Evolutionary conservation across 176 grass and related monocot species (phyloP).

Genomic region (Neostapfia colusana): DNA sequence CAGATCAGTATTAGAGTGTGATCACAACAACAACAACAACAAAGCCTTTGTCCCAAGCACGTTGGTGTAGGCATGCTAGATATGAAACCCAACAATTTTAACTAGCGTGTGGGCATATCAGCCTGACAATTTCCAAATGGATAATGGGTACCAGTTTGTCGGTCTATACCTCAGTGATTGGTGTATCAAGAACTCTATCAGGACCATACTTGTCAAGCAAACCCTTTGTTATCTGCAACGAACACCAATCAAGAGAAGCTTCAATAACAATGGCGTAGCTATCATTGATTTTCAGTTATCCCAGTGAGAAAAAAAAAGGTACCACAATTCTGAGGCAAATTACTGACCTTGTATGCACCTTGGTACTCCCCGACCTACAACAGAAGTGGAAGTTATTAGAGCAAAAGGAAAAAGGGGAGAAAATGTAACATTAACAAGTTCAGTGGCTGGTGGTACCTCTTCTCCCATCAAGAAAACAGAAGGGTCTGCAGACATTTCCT

Average conservation of each 20-base stretch:
- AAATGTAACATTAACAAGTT: neutral
- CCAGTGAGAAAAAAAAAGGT: neutral
- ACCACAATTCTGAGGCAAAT: conserved; percentile 14
- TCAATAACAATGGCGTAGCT: conserved; percentile 9
- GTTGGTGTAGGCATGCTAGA: no score
- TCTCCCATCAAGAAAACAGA: conserved; percentile 95
- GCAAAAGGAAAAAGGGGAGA: neutral
- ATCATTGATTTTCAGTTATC: neutral
- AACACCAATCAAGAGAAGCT: conserved; percentile 16
- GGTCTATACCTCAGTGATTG: conserved; percentile 81
- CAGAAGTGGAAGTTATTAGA: conserved; percentile 22
- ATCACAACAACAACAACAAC: no score
- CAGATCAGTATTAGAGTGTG: conserved; percentile 4
- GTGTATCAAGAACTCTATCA: conserved; percentile 97
- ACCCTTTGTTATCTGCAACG: conserved; percentile 84
- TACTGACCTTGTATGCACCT: conserved; percentile 90
- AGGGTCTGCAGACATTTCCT: conserved; percentile 91
- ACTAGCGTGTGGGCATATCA: no score
- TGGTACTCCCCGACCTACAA: conserved; percentile 94
- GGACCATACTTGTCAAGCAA: conserved; percentile 97
- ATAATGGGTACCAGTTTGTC: neutral
- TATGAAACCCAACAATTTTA: no score
- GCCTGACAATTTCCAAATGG: neutral
- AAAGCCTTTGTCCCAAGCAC: no score
- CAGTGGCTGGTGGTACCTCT: conserved; percentile 48